phyloP scores from a whole-genome alignment of 306 rosid genomes.

The Astragalus glycyphyllos region DNA sequence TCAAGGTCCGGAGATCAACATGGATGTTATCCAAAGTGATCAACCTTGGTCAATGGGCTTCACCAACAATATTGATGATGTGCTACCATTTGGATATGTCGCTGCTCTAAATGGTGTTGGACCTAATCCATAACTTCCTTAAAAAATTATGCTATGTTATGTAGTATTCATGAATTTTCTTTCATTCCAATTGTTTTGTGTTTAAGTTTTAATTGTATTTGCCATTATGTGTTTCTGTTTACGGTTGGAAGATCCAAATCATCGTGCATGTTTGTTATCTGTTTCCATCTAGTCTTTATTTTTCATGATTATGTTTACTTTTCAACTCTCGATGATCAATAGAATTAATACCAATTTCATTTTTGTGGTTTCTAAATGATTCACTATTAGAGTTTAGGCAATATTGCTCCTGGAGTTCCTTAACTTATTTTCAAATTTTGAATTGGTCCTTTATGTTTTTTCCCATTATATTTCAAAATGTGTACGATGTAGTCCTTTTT shows the following conservation, averaged over 20 bases:
- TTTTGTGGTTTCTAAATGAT: neutral
- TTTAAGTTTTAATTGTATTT: neutral
- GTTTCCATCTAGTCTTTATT: neutral
- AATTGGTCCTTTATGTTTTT: too few species aligned
- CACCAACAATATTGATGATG: neutral
- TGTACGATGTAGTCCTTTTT: too few species aligned
- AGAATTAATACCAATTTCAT: neutral
- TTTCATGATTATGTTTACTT: neutral
- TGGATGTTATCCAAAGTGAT: neutral
- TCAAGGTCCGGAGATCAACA: neutral
- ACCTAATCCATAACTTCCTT: neutral
- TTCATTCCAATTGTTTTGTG: neutral
- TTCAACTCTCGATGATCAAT: neutral
- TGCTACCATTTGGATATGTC: constrained; percentile 25
- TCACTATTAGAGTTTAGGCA: too few species aligned
- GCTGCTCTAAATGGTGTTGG: neutral
- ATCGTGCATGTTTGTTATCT: neutral
- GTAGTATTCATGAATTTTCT: neutral
- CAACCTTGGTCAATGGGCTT: neutral
- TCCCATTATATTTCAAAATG: too few species aligned
- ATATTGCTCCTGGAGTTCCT: too few species aligned
- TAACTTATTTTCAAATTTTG: too few species aligned
- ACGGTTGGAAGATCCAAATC: neutral
- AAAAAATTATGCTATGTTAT: neutral
- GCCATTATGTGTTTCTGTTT: neutral